Evolutionary conservation across 2,329 filamentous ascomycete species (phyloP), one percentile per base, ranked within the genome.

Genomic region (Teratosphaeria pseudoeucalypti): DNA sequence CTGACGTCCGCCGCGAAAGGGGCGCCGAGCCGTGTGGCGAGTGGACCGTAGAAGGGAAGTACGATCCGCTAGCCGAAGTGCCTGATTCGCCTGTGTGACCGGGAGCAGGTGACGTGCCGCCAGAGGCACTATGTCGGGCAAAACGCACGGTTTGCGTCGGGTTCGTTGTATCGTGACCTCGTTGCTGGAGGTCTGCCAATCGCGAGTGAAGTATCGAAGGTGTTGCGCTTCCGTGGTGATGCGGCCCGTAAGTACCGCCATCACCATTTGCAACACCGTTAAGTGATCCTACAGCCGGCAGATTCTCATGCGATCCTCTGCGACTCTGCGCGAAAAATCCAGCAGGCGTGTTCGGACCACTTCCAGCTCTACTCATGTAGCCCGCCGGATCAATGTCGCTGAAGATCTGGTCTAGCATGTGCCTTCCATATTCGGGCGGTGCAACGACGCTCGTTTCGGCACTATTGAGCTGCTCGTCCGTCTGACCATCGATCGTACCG

Each of bases 361-460:
- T 81, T 34, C 66, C 67, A 0, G 69, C 69, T 57, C 68, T 64
- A 57, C 69, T 73, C 74, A 91, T 86, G 71, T 92, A 88, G n/a
- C 89, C 90, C 57, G 81, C 85, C 9, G 84, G 81, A 67, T 96
- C 90, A 60, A 96, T 82, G 62, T 92, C 90, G 65, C 90, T 90
- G 75, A 95, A 99, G 1, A 97, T 80, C 71, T 90, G 87, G 72
- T 99, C 94, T 29, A 97, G 83, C 53, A 89, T 82, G 73, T 97
- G 94, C 68, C 92, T 85, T 61, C 90, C 91, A 68, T 99, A 99
- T 47, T 91, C 85, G 0, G 94, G 94, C n/a, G 94, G 94, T 11
- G 92, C 92, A 60, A 88, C 83, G 32, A 82, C 72, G 29, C 83
- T 81, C 23, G 83, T 79, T 59, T 83, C 78, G 49, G 84, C 73